These are phyloP conservation scores for Basipetospora chlamydospora DNA, from an alignment of 2,329 filamentous ascomycete species.

Conservation along the genomic window DNA sequence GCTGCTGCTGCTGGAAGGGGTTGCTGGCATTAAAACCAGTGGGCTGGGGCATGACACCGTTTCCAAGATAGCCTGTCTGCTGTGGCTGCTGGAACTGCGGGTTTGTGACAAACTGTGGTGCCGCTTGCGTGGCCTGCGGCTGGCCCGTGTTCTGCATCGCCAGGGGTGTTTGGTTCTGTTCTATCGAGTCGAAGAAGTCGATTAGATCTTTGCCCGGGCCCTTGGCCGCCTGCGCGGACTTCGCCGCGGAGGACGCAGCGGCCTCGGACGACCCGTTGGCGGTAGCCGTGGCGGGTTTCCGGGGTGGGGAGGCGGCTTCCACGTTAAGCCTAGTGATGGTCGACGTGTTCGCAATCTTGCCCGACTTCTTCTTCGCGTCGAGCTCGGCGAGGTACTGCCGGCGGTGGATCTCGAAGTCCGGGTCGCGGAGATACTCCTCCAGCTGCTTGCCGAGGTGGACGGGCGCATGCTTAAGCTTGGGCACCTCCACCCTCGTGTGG, in stretches of 20 bases:
- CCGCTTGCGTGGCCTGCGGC: constrained; percentile 16
- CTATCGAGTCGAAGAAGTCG: constrained; percentile 89
- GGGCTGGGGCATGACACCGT: constrained; percentile 8
- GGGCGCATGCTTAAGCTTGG: constrained; percentile 92
- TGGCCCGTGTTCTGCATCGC: constrained; percentile 26
- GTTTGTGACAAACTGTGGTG: constrained; percentile 15
- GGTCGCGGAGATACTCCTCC: constrained; percentile 87
- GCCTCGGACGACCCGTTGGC: constrained; percentile 2
- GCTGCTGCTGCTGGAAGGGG: constrained; percentile 18
- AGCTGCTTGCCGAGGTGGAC: constrained; percentile 79
- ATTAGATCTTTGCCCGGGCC: constrained; percentile 66
- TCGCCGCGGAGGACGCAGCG: constrained; percentile 3
- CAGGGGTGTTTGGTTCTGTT: constrained; percentile 70
- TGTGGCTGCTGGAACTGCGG: constrained; percentile 22
- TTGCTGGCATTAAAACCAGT: constrained; percentile 15
- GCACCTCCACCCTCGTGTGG: constrained; percentile 83
- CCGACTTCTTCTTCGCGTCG: constrained; percentile 48
- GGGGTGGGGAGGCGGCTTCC: constrained; percentile 11
- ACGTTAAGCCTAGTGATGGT: constrained; percentile 18
- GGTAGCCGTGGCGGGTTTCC: constrained; percentile 20
- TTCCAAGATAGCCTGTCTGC: constrained; percentile 18
- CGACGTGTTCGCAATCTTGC: constrained; percentile 15
- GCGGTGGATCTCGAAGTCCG: constrained; percentile 87
- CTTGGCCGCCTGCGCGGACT: constrained; percentile 29
- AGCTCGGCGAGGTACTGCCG: constrained; percentile 84